phyloP scores from a whole-genome alignment of 371 early-diverging fungal species.

The Massospora cicadina region DNA sequence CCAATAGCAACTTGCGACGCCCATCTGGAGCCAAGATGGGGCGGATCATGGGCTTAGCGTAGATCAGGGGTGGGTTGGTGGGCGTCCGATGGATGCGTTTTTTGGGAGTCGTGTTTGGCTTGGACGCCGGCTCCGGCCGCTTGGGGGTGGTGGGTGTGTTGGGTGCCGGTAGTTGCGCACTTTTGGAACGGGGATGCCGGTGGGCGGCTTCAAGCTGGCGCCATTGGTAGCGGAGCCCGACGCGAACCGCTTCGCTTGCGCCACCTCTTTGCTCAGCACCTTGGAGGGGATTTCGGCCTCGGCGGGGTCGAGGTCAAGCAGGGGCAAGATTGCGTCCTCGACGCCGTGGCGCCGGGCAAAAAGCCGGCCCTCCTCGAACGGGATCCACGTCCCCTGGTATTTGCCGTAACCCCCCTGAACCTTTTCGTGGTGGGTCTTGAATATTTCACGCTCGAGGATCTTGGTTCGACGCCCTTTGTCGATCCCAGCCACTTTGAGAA shows the following conservation, averaged over 20 bases:
- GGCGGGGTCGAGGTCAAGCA: slow-evolving; percentile 44
- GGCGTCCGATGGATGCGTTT: background rate
- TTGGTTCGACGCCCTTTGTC: slow-evolving; percentile 85
- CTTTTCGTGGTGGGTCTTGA: slow-evolving; percentile 75
- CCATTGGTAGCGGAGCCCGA: background rate
- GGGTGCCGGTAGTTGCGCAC: background rate
- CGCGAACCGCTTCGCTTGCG: slow-evolving; percentile 1
- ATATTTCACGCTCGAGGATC: slow-evolving; percentile 77
- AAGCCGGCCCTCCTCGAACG: slow-evolving; percentile 49
- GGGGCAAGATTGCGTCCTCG: slow-evolving; percentile 28
- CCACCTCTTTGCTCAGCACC: slow-evolving; percentile 14
- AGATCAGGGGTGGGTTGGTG: background rate
- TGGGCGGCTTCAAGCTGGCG: background rate
- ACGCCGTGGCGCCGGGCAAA: slow-evolving; percentile 55
- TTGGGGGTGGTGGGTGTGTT: background rate
- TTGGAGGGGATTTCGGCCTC: slow-evolving; percentile 10
- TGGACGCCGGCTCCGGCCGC: background rate
- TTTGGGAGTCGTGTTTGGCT: background rate
- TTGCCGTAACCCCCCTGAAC: slow-evolving; percentile 97
- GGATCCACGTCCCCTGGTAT: slow-evolving; percentile 90
- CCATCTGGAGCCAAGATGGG: slow-evolving; percentile 18
- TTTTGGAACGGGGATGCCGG: background rate
- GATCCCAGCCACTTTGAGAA: slow-evolving; percentile 88
- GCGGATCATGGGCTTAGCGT: background rate
- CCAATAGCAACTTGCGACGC: slow-evolving; percentile 44